Evolutionary conservation across 768 basidiomycete genomes (phyloP).

Genomic region (Leccinellum luteum): DNA sequence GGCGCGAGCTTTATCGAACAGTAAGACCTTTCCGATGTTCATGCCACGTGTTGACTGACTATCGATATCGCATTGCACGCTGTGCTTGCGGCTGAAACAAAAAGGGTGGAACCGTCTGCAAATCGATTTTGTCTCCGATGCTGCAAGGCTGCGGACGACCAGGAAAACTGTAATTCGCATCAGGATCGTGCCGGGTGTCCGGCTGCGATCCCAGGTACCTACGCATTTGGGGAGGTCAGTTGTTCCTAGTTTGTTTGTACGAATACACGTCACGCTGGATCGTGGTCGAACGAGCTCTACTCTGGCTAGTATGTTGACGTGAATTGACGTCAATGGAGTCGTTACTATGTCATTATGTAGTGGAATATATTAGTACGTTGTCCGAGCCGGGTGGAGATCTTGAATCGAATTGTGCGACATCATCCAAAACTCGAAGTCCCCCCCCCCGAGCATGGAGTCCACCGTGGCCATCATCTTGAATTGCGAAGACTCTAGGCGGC

Average conservation of each 20-base stretch:
- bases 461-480: too few relatives aligned
- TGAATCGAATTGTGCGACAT: background rate
- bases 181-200: conserved; percentile 44
- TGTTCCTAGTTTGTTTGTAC: conserved; percentile 32
- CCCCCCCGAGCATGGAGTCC: background rate
- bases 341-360: background rate
- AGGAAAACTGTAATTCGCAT: conserved; percentile 51
- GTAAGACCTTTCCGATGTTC: conserved; percentile 27
- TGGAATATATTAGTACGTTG: background rate
- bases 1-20: conserved; percentile 52
- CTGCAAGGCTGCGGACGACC: conserved; percentile 41
- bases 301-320: too few relatives aligned
- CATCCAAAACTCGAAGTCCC: too few relatives aligned
- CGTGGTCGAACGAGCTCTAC: conserved; percentile 3
- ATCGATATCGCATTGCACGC: background rate
- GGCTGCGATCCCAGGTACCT: conserved; percentile 43
- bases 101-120: conserved; percentile 45
- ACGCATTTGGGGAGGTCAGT: conserved; percentile 40
- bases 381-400: background rate
- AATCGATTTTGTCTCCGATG: conserved; percentile 50
- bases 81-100: background rate
- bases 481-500: too few relatives aligned
- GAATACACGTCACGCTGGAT: conserved; percentile 9
- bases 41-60: background rate
- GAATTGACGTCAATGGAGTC: background rate